Evolutionary conservation across 73 alveolate genomes (phyloP).

Genomic region (Tetrahymena borealis): DNA sequence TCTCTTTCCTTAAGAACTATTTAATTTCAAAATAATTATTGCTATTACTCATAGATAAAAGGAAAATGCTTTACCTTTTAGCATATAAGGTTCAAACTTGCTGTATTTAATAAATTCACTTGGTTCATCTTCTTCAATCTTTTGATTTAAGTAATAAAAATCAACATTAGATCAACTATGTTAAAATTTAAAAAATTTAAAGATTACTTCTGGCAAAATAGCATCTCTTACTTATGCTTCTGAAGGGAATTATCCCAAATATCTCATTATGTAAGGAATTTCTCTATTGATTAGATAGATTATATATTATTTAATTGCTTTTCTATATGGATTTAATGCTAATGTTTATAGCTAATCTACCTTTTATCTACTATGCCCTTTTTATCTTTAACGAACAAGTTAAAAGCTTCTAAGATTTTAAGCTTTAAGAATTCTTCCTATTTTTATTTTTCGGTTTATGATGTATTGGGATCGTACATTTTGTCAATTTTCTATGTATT

Average conservation of each 20-base stretch:
- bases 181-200: background rate
- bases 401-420: conserved; percentile 34
- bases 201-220: conserved; percentile 16
- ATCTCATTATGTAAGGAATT: conserved; percentile 42
- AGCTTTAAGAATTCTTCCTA: conserved; percentile 24
- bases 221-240: conserved; percentile 42
- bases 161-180: background rate
- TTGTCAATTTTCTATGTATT: background rate
- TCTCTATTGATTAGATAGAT: conserved; percentile 8
- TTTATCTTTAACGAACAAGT: conserved; percentile 11
- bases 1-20: conserved; percentile 23
- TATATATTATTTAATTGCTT: too few species aligned
- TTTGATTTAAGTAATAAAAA: background rate
- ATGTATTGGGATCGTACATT: conserved; percentile 37
- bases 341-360: too few species aligned
- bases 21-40: background rate
- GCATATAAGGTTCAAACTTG: conserved; percentile 39
- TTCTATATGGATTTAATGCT: too few species aligned
- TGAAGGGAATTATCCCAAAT: conserved; percentile 36
- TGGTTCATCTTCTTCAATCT: conserved; percentile 40
- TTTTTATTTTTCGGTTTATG: conserved; percentile 18
- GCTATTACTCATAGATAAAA: background rate
- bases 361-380: conserved; percentile 36
- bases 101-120: conserved; percentile 28
- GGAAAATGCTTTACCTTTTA: background rate